phyloP scores from a whole-genome alignment of 2,329 filamentous ascomycete genomes.

The Iodosphaeria phyllophila region DNA sequence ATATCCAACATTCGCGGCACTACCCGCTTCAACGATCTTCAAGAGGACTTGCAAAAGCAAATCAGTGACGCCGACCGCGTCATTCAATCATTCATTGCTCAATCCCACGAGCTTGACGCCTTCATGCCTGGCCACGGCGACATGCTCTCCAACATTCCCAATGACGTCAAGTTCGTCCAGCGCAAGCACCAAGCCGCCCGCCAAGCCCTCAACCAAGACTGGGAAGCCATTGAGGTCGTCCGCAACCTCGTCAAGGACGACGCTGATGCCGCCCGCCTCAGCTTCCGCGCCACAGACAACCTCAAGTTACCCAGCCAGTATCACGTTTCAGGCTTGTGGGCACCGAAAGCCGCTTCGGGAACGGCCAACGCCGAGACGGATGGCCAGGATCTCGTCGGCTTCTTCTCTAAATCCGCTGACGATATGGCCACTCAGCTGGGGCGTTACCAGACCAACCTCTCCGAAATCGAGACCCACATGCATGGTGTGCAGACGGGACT shows the following conservation, averaged over 20 bases:
- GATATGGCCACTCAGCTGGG: constrained; percentile 40
- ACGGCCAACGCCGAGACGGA: constrained; percentile 25
- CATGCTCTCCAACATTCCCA: constrained; percentile 28
- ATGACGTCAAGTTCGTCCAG: constrained; percentile 23
- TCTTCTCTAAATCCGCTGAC: constrained; percentile 43
- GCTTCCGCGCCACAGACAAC: constrained; percentile 26
- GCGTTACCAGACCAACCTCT: constrained; percentile 36
- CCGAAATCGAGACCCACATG: constrained; percentile 47
- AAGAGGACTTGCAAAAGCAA: constrained; percentile 60
- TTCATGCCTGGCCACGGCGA: constrained; percentile 39
- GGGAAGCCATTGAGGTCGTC: constrained; percentile 22
- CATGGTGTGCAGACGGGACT: constrained; percentile 42
- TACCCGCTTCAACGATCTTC: constrained; percentile 80
- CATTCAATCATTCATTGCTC: constrained; percentile 63
- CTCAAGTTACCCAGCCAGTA: constrained; percentile 28
- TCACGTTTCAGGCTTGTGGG: constrained; percentile 26
- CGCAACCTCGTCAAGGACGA: constrained; percentile 21
- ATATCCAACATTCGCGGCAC: constrained; percentile 63
- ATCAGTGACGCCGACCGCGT: constrained; percentile 63
- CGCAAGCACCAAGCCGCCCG: constrained; percentile 26
- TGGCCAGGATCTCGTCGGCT: constrained; percentile 40
- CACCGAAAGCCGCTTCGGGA: constrained; percentile 17
- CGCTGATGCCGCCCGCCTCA: constrained; percentile 21
- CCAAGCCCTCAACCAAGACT: constrained; percentile 19
- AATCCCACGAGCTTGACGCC: constrained; percentile 58